Evolutionary conservation across 345 rosid genomes (phyloP), one percentile per base, ranked within the genome.

Genomic region (Cochlearia excelsa): DNA sequence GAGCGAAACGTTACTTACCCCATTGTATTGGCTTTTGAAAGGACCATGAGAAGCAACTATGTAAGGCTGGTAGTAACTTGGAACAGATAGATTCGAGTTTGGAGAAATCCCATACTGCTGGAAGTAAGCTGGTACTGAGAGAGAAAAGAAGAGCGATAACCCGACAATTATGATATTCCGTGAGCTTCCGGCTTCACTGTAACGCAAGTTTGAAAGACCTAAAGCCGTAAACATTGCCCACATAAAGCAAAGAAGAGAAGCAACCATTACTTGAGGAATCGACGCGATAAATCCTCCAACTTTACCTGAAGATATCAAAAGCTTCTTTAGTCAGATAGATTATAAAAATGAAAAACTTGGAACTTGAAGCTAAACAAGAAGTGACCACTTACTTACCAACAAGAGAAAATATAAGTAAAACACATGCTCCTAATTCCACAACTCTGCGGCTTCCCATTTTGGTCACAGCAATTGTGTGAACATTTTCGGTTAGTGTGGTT

Each of bases 401-500:
- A 54, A 93, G 84, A 27, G 99, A 89, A 44, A 93, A 68, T 60
- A 89, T 67, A 59, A 93, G 77, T 75, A 88, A 60, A 65, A 85
- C 67, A 61, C 82, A 76, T 42, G 95, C 97, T 45, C 99, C 99
- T 9, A 86, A 59, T 77, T 93, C 97, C 51, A 93, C 81, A 5
- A 84, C 89, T 72, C 90, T 82, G 59, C 97, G 97, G 85, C 95
- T 93, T 61, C 99, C 99, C 95, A 93, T 83, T 81, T 89, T 93
- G 44, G 97, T 86, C 56, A 93, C 99, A 30, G 99, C 99, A 46
- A 89, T 82, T 26, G 99, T 93, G 73, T 93, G 99, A 73, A 93
- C 97, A 48, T 93, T 93, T 78, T 93, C 99, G 10, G 99, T 89
- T 45, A 93, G 75, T 6, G 97, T 85, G 30, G 95, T 83, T 10